Base-by-base conservation (phyloP, 2,329 filamentous ascomycete genomes). In the Pyrenophora tritici-repentis region DNA sequence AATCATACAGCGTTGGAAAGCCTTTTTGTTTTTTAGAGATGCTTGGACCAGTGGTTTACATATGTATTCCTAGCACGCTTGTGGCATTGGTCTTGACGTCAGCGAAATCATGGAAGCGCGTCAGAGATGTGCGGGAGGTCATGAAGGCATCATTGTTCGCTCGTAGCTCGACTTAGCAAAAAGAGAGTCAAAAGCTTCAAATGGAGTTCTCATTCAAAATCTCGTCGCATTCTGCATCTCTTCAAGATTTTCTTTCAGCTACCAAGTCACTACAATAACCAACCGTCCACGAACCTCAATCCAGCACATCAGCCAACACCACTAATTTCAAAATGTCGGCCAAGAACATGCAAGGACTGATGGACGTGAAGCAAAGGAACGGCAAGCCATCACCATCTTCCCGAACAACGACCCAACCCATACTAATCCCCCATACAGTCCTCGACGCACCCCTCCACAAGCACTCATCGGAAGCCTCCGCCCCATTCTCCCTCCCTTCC, bases 361-460 rank as follows among this genome's bases (percentile, higher is more conserved):
- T 63, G 33, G 64, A 68, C 39, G 65, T 69, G 8, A 67, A 50
- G 29, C 61, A 67, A 29, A 66, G 65, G 38, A 69, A 68, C 14
- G 65, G 66, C 62, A 50, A 13, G 17, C 17, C 3, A 37, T n/a
- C 12, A 10, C 14, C 2, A 29, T 3, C 6, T 32, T 22, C 32
- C 8, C 7, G 10, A 13, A 36, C 17, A 31, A 0, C 14, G 5
- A 29, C 13, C 10, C 7, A 26, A 1, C 10, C 9, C 16, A 24
- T 10, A 32, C 45, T 42, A 56, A 43, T 13, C 1, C 3, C 9
- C 3, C 3, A 29, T 12, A 6, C 31, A 69, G 66, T 69, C 36
- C 37, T 65, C 53, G 47, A 61, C 22, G 61, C 61, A 1, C 66
- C 65, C 22, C 63, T 68, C 12, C 55, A 64, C 49, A 59, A 67